Evolutionary conservation across 495 filamentous ascomycete species (phyloP).

Genomic region (Talaromyces borbonicus): DNA sequence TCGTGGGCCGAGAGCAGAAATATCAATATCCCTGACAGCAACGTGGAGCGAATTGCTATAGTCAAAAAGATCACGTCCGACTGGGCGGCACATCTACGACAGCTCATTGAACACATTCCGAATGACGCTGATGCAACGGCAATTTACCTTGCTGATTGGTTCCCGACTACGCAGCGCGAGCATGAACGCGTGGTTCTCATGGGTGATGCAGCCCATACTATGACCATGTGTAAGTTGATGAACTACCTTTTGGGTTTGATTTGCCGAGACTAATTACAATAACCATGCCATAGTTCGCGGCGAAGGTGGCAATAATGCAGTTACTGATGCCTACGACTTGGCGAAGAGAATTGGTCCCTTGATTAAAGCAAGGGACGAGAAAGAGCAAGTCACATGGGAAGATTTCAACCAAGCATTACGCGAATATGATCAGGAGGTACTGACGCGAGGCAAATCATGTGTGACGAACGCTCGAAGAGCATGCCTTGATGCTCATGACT

Average conservation of each 20-base stretch:
- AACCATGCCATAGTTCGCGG: conserved; percentile 30
- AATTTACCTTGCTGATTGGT: conserved; percentile 49
- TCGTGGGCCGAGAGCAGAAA: conserved; percentile 40
- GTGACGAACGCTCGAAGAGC: conserved; percentile 49
- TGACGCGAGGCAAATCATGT: conserved; percentile 37
- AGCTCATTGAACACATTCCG: conserved; percentile 35
- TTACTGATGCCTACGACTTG: conserved; percentile 40
- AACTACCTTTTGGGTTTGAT: conserved; percentile 7
- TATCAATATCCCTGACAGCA: conserved; percentile 31
- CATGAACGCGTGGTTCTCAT: conserved; percentile 36
- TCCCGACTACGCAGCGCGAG: conserved; percentile 25
- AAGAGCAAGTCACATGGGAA: not conserved
- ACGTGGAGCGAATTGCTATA: conserved; percentile 32
- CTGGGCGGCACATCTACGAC: conserved; percentile 48
- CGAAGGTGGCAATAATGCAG: conserved; percentile 51
- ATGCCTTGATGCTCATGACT: conserved; percentile 55
- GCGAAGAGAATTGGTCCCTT: conserved; percentile 10
- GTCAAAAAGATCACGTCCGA: conserved; percentile 42
- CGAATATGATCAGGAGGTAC: conserved; percentile 41
- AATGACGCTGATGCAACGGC: conserved; percentile 36
- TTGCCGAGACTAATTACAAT: conserved; percentile 1
- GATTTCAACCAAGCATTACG: conserved; percentile 25
- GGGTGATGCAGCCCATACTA: conserved; percentile 46
- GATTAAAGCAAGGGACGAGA: not conserved
- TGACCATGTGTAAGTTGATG: conserved; percentile 43